Percentiles rank a stretch among this genome's conserved stretches.
Evolutionary conservation across 768 basidiomycete genomes (phyloP).

Genomic region (Tubosaeta sp.): DNA sequence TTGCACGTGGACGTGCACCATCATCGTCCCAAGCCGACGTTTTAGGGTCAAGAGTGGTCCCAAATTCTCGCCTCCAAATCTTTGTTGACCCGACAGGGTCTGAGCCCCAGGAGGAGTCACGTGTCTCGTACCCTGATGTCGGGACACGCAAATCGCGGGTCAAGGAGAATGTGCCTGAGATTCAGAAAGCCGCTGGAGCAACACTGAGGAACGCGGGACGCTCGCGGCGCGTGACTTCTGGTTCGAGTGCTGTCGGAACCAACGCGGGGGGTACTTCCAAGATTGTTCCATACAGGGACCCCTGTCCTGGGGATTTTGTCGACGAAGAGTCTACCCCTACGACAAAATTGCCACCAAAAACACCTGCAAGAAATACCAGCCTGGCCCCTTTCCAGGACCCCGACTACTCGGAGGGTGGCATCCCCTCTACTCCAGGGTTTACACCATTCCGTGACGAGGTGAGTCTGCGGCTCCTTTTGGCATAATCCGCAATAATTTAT

Average conservation of each 20-base stretch:
- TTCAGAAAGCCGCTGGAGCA: conserved; percentile 63
- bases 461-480: conserved; percentile 21
- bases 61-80: conserved; percentile 60
- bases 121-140: conserved; percentile 61
- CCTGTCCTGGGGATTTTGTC: conserved; percentile 39
- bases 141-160: conserved; percentile 74
- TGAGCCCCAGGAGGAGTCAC: conserved; percentile 41
- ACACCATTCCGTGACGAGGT: conserved; percentile 75
- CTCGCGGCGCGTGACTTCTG: conserved; percentile 47
- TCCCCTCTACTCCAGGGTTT: conserved; percentile 54
- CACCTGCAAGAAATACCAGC: conserved; percentile 30
- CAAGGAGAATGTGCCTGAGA: conserved; percentile 74
- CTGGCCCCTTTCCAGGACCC: conserved; percentile 42
- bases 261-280: conserved; percentile 40
- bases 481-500: conserved; percentile 10
- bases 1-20: conserved; percentile 11
- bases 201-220: conserved; percentile 61
- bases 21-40: conserved; percentile 25
- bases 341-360: conserved; percentile 30
- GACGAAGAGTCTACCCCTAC: conserved; percentile 31
- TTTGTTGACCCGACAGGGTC: conserved; percentile 68
- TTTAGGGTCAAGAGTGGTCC: conserved; percentile 32
- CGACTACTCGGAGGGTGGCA: conserved; percentile 16
- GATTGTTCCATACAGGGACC: conserved; percentile 65
- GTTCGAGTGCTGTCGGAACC: conserved; percentile 15